Base-by-base conservation (phyloP, 2,329 filamentous ascomycete genomes). In the Colletotrichum lindemuthianum region DNA sequence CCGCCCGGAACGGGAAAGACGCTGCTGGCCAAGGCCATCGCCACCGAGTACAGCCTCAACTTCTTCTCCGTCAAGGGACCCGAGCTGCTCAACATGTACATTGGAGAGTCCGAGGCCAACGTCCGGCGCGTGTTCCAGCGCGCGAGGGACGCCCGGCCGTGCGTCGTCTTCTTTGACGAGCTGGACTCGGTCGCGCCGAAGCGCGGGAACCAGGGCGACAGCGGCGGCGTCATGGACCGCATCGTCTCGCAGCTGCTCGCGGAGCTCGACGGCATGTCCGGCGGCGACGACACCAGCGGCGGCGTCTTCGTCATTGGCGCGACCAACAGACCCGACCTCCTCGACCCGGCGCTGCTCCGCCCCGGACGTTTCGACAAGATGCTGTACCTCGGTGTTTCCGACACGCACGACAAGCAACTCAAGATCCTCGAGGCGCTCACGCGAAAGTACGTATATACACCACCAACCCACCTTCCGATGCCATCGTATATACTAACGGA, bases 341-440 rank as follows among this genome's bases (percentile, higher is more conserved):
- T 99, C 24, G 95, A 99, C 74, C 92, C 92, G 68, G 96, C 95
- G 5, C 81, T 99, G 63, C 82, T 98, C 48, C 88, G 95, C 58
- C 96, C 95, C 1, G 95, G 95, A 2, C 86, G 95, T 65, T 98
- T 99, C 76, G 96, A 99, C 75, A 98, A 98, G 82, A 97, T 98
- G 94, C 86, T 99, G 36, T 99, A 98, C 73, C 84, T 99, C 11
- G 96, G 96, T 40, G 93, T 99, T 8, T 96, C 93, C 8, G 96
- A 99, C 77, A 97, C 94, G 4, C 95, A 98, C 72, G 92, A 97
- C 15, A 98, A 98, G 81, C 96, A 99, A 79, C 87, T 92, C 67
- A 97, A 90, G 24, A 98, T 99, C 68, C 81, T 99, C 73, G 93
- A 98, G 76, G 96, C 96, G 1, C 81, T 99, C 74, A 98, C 96